Evolutionary conservation across 306 rosid genomes (phyloP).

Genomic region (Malus fusca): DNA sequence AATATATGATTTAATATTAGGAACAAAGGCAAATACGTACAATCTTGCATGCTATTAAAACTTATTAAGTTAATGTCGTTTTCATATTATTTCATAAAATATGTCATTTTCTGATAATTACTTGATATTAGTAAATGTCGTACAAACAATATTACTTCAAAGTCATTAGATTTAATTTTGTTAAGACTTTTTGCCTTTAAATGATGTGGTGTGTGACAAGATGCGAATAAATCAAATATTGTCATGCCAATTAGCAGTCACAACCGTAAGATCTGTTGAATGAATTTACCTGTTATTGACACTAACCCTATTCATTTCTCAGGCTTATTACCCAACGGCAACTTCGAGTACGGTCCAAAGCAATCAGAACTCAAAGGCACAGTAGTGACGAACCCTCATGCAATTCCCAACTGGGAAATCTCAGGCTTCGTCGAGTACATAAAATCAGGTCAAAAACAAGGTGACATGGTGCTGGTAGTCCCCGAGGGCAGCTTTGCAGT

Average conservation of each 20-base stretch:
- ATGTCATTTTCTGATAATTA: too few relatives aligned
- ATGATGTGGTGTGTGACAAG: background rate
- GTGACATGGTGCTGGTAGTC: constrained; percentile 68
- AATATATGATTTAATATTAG: background rate
- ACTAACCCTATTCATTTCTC: background rate
- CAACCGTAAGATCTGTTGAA: background rate
- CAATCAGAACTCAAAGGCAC: constrained; percentile 52
- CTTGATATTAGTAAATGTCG: too few relatives aligned
- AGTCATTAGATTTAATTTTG: too few relatives aligned
- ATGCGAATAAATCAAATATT: background rate
- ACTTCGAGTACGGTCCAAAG: constrained; percentile 58
- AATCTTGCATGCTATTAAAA: background rate
- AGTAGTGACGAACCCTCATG: constrained; percentile 17
- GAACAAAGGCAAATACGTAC: background rate
- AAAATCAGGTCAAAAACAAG: constrained; percentile 69
- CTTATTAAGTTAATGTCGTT: background rate
- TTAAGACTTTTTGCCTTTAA: too few relatives aligned
- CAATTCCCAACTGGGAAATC: constrained; percentile 57
- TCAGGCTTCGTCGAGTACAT: constrained; percentile 68
- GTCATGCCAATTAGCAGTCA: background rate
- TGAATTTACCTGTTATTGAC: background rate
- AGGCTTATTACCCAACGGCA: constrained; percentile 69
- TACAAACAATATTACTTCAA: too few relatives aligned
- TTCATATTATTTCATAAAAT: too few relatives aligned
- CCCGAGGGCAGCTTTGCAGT: constrained; percentile 61